Evolutionary conservation across 805 yeast species (phyloP), one percentile per base, ranked within the genome.

Genomic region (Pichia paraexigua): DNA sequence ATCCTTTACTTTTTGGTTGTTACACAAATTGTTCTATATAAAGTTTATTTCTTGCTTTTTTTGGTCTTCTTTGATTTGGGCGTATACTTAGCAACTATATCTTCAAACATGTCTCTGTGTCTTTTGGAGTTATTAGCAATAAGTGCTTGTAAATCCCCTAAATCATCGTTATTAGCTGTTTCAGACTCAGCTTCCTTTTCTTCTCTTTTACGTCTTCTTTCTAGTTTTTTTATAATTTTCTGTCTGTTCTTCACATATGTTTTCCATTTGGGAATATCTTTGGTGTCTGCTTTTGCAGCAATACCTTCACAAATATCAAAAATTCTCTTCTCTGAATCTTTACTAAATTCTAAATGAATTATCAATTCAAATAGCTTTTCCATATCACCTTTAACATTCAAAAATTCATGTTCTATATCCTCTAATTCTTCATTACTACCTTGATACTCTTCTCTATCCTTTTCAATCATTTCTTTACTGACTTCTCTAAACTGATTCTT

Each of bases 261-360:
- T 8, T 67, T 71, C 53, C 78, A 69, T 18, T 47, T 32, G 1
- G 55, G 51, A 21, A 51, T 53, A 46, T 70, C 65, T 18, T 70
- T 67, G 9, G 62, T 49, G 20, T 70, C 70, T 5, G 48, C 21
- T 20, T 48, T 51, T 2, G 70, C 68, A 1, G 68, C 67, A 41
- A 81, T 69, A 15, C 70, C 69, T 32, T 73, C 69, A 28, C 88
- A 76, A 1, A 82, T 72, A 2, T 63, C 64, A 51, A 75, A 78
- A 43, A 86, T 73, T 40, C 96, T 73, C 32, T 66, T 67, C 59
- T 87, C 95, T 58, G 83, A 89, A 0, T 63, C 70, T 39, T 72
- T 75, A 40, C 69, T 69, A 43, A 83, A 74, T 55, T 85, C 90
- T 48, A 86, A 73, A 66, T 90, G 96, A 11, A 94, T 85, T 4